phyloP scores from a whole-genome alignment of 2,329 filamentous ascomycete species.

The Alternaria atra region DNA sequence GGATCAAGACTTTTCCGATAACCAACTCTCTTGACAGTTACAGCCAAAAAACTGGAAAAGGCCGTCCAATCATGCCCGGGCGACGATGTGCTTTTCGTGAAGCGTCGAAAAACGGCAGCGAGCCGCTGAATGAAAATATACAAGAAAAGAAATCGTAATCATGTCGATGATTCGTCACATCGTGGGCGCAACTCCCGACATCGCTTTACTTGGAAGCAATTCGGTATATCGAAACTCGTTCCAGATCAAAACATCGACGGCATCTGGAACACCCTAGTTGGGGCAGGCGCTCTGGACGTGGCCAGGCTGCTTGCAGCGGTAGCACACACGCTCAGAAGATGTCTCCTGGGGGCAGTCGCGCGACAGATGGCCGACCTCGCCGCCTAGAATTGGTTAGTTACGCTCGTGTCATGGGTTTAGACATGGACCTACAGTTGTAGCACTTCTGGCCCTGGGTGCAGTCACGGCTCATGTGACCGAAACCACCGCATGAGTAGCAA shows the following conservation, averaged over 20 bases:
- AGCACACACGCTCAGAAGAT: constrained; percentile 93
- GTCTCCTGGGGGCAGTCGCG: constrained; percentile 96
- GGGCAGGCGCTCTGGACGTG: constrained; percentile 96
- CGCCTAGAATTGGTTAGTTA: constrained; percentile 58
- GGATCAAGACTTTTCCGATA: constrained; percentile 47
- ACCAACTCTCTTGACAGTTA: constrained; percentile 47
- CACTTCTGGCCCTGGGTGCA: constrained; percentile 99
- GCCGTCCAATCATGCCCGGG: constrained; percentile 50
- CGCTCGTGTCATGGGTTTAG: constrained; percentile 5
- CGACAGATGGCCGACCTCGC: constrained; percentile 91
- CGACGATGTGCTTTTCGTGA: constrained; percentile 51
- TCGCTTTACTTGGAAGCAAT: constrained; percentile 30
- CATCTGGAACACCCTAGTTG: constrained; percentile 64
- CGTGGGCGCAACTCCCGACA: constrained; percentile 39
- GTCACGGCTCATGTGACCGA: constrained; percentile 97
- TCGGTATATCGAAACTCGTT: constrained; percentile 38
- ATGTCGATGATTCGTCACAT: constrained; percentile 45
- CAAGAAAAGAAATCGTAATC: constrained; percentile 51
- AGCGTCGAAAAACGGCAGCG: constrained; percentile 49
- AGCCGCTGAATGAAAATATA: constrained; percentile 53
- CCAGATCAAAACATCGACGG: constrained; percentile 45
- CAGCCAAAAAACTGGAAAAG: constrained; percentile 44
- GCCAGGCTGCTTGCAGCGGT: constrained; percentile 88
- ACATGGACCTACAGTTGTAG: constrained; percentile 82
- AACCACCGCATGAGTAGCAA: constrained; percentile 98